phyloP scores from a whole-genome alignment of 495 filamentous ascomycete species.

The Xanthoparmelia taractica region DNA sequence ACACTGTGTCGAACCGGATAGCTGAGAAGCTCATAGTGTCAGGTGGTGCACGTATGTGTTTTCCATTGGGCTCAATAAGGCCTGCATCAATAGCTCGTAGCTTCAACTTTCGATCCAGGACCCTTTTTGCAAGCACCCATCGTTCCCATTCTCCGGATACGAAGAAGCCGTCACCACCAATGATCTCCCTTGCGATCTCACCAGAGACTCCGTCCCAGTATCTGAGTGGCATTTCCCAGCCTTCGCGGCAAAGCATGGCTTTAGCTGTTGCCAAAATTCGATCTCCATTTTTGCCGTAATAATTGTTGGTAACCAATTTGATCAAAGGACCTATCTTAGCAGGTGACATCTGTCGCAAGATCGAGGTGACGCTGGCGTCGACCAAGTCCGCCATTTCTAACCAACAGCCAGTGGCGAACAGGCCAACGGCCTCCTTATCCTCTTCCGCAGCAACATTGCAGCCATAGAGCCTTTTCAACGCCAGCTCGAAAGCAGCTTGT shows the following conservation, averaged over 20 bases:
- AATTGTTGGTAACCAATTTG: constrained; percentile 49
- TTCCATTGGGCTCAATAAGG: constrained; percentile 32
- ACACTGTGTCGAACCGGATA: constrained; percentile 41
- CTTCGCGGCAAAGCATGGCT: constrained; percentile 53
- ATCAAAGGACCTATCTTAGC: constrained; percentile 41
- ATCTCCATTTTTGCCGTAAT: constrained; percentile 51
- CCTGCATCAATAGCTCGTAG: constrained; percentile 37
- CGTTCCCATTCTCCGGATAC: constrained; percentile 51
- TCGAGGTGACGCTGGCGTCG: constrained; percentile 45
- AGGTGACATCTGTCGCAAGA: constrained; percentile 47
- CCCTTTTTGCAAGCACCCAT: constrained; percentile 48
- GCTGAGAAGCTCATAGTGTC: constrained; percentile 37
- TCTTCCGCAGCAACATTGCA: constrained; percentile 42
- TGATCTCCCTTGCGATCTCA: constrained; percentile 49
- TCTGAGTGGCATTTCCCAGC: constrained; percentile 49
- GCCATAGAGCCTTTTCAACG: constrained; percentile 51
- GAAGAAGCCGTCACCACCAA: constrained; percentile 55
- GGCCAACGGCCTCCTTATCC: constrained; percentile 46
- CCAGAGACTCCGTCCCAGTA: constrained; percentile 54
- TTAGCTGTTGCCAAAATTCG: constrained; percentile 49
- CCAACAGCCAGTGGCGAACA: constrained; percentile 55
- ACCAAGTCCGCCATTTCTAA: constrained; percentile 53
- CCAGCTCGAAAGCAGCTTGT: constrained; percentile 49
- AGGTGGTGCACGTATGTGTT: constrained; percentile 31
- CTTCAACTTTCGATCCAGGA: constrained; percentile 46